A percentile compares a stretch with the other conserved stretches of the same genome.
Conservation (phyloP, 805 yeast species). For the Soucietia sequanensis region DNA sequence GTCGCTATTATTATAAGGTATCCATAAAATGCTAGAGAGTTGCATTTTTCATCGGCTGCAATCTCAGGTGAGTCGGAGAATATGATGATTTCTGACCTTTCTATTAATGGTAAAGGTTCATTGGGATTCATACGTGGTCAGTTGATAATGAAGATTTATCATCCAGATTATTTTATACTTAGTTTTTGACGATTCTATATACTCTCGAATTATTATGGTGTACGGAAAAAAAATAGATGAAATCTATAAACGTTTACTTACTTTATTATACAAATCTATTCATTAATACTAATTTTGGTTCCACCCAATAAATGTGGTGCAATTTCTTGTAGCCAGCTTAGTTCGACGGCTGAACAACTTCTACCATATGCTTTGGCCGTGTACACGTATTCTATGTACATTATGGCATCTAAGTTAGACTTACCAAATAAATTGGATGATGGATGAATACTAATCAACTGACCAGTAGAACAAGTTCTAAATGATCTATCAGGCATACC, state of each 20-base stretch:
- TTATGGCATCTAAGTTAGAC: slow-evolving; percentile 70
- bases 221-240: too few species aligned
- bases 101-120: slow-evolving; percentile 9
- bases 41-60: too few species aligned
- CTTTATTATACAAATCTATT: too few species aligned
- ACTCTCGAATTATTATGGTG: too few species aligned
- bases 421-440: slow-evolving; percentile 84
- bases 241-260: too few species aligned
- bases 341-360: slow-evolving; percentile 75
- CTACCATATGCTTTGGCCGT: slow-evolving; percentile 93
- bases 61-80: not conserved
- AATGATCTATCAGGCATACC: slow-evolving; percentile 94
- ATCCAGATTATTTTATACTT: too few species aligned
- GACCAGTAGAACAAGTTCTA: slow-evolving; percentile 82
- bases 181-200: too few species aligned
- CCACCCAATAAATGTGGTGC: slow-evolving; percentile 65
- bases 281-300: slow-evolving; percentile 26
- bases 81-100: not conserved
- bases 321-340: slow-evolving; percentile 82
- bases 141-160: too few species aligned
- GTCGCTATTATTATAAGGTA: slow-evolving; percentile 24
- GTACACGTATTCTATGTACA: slow-evolving; percentile 93
- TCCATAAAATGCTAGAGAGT: slow-evolving; percentile 20
- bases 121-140: slow-evolving; percentile 5
- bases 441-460: slow-evolving; percentile 85